A percentile compares a stretch with the other conserved stretches of the same genome.
Evolutionary conservation across 1,284 basidiomycete genomes (phyloP).

Genomic region (Sporisorium sorghi): DNA sequence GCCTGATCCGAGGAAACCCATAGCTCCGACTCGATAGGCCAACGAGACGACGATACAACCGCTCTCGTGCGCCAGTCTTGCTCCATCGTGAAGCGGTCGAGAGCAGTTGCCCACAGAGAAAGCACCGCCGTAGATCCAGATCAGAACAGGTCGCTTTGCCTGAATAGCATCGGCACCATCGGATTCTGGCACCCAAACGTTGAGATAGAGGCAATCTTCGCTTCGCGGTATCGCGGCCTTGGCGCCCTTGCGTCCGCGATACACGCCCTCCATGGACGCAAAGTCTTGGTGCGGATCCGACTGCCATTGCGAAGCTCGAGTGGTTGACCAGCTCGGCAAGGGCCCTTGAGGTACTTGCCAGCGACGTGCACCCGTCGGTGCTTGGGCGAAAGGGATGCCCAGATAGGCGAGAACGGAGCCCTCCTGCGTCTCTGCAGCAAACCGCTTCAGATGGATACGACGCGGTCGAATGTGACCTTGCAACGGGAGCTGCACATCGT

Average conservation of each 20-base stretch:
- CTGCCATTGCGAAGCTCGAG: conserved; percentile 28
- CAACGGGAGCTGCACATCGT: conserved; percentile 31
- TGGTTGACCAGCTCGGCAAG: conserved; percentile 21
- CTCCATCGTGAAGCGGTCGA: conserved; percentile 29
- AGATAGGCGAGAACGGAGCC: conserved; percentile 74
- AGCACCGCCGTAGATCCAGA: conserved; percentile 73
- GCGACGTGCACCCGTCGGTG: conserved; percentile 74
- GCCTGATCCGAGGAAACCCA: conserved; percentile 72
- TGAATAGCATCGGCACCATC: background rate
- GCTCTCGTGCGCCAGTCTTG: conserved; percentile 40
- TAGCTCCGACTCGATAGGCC: conserved; percentile 72
- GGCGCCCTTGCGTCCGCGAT: conserved; percentile 23
- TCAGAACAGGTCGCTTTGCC: conserved; percentile 73
- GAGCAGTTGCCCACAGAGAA: conserved; percentile 57
- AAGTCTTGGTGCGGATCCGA: conserved; percentile 50
- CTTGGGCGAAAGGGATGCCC: conserved; percentile 77
- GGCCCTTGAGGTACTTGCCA: conserved; percentile 74
- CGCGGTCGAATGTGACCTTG: conserved; percentile 49
- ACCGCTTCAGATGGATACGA: conserved; percentile 35
- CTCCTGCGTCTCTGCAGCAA: conserved; percentile 6
- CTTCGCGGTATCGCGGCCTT: conserved; percentile 62
- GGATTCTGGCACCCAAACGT: conserved; percentile 66
- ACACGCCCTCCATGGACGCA: conserved; percentile 39
- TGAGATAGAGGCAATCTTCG: conserved; percentile 73
- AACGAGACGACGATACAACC: conserved; percentile 72